Base-by-base conservation (phyloP, 306 rosid species). In the Notholithocarpus densiflorus region DNA sequence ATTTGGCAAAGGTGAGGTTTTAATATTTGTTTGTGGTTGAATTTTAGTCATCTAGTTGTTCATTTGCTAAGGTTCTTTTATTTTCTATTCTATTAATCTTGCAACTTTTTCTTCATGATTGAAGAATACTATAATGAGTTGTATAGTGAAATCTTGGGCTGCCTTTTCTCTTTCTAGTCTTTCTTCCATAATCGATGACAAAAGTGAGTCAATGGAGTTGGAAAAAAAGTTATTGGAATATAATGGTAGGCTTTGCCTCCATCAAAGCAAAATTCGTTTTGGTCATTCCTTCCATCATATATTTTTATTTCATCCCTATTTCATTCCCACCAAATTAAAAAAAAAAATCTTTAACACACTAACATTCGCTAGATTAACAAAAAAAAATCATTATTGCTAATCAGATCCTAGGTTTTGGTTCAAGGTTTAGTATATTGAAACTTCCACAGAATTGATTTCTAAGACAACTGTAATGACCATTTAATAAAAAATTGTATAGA, bases 1-100 rank as follows among this genome's bases (percentile, higher is more conserved):
- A 94, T 80, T 87, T 90, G 83, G 89, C 97, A 20, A 94, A 92
- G 94, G 98, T 94, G 71, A 57, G 74, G 34, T 40, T 62, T 11
- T 56, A 13, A 32, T 21, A 34, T 18, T 68, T 80, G 15, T 70
- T 5, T 17, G n/a, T 45, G 60, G 72, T n/a, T 60, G 71, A 23
- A 20, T 70, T 69, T 15, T 27, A 29, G 27, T 48, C 13, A 56
- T 51, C 24, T 72, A 6, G 15, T 68, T 7, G 61, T 56, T 75
- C 73, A 65, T 12, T 37, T 26, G 2, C 23, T 11, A 40, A 21
- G 5, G 23, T 60, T 6, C 23, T 70, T 31, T 32, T 20, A 19
- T 29, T 31, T 24, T 45, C 11, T n/a, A 2, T 55, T 54, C 4
- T 13, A 2, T 72, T 26, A 15, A 3, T 52, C 37, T 27, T 65